phyloP scores from a whole-genome alignment of 345 rosid genomes.

The Gossypium rotundifolium region DNA sequence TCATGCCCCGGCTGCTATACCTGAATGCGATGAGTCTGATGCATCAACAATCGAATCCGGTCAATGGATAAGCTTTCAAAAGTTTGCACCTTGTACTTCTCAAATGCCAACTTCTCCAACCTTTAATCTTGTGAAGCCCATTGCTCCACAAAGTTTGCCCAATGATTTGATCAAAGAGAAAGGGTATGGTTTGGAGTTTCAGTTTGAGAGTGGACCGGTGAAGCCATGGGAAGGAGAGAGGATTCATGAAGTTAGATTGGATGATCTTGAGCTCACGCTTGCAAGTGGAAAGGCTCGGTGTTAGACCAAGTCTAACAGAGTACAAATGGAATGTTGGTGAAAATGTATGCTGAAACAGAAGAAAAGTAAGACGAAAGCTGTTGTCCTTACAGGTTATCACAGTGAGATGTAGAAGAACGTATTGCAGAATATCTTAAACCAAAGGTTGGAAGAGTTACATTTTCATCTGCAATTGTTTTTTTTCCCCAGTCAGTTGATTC shows the following conservation, averaged over 20 bases:
- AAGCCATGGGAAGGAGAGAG: conserved; percentile 99
- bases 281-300: conserved; percentile 65
- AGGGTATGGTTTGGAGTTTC: conserved; percentile 65
- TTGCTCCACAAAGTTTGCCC: conserved; percentile 34
- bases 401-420: conserved; percentile 5
- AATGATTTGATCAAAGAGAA: conserved; percentile 39
- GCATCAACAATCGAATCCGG: conserved; percentile 87
- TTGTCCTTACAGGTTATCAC: conserved; percentile 10
- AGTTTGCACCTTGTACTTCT: conserved; percentile 47
- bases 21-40: conserved; percentile 92
- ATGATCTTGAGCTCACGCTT: conserved; percentile 93
- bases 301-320: conserved; percentile 17
- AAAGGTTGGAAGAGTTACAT: conserved; percentile 21
- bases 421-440: conserved; percentile 5
- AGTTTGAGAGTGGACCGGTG: conserved; percentile 69
- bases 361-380: background rate
- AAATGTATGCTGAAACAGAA: conserved; percentile 13
- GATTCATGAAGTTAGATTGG: conserved; percentile 91
- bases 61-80: conserved; percentile 89
- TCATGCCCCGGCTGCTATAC: conserved; percentile 78
- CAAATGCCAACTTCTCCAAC: conserved; percentile 82
- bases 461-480: conserved; percentile 20
- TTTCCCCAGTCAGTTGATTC: conserved; percentile 5
- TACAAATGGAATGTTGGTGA: background rate
- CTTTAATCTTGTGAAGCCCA: conserved; percentile 75